Base-by-base conservation (phyloP, 2,329 filamentous ascomycete genomes). In the Epichloe hybrida region DNA sequence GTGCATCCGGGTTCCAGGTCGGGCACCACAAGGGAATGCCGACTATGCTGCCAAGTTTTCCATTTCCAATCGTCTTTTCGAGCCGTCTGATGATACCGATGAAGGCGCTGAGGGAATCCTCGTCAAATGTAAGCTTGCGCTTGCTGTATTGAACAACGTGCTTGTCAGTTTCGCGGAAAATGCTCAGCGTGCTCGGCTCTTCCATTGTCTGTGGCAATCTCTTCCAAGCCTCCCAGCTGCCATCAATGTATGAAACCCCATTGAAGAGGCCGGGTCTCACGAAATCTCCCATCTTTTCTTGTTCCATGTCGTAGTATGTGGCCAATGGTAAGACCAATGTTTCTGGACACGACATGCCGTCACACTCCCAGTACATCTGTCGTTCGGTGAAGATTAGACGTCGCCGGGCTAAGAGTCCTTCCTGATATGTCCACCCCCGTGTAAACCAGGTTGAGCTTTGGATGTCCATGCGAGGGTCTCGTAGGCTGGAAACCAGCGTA, bases 331-430 rank as follows among this genome's bases (percentile, higher is more conserved):
- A 46, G 1, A 63, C 55, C 1, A 67, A 53, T 3, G 63, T 62
- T 48, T 68, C 66, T 0, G 65, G 65, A 49, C 65, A 68, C 5
- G 62, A 59, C 66, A 68, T 67, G 45, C 64, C 64, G 41, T 61
- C 65, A 39, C 67, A 70, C 39, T 70, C 64, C 59, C 66, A 69
- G 49, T 67, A 69, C 59, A 67, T 64, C 50, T 69, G 64, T 36
- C 64, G 58, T n/a, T 65, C 59, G 5, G 67, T 69, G 36, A 70
- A 70, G 39, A 69, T 59, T 6, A 70, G 62, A 3, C 67, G 60
- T 12, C 67, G 62, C 9, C 64, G 57, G 11, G 67, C 63, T 4
- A 69, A 56, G 0, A 69, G 54, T 2, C 62, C 66, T 53, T 70
- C 67, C 49, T 70, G 67, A 27, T 66, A 69, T 0, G 67, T 70